Evolutionary conservation across 345 rosid species (phyloP), one percentile per base, ranked within the genome.

Genomic region (Aquilaria malaccensis): DNA sequence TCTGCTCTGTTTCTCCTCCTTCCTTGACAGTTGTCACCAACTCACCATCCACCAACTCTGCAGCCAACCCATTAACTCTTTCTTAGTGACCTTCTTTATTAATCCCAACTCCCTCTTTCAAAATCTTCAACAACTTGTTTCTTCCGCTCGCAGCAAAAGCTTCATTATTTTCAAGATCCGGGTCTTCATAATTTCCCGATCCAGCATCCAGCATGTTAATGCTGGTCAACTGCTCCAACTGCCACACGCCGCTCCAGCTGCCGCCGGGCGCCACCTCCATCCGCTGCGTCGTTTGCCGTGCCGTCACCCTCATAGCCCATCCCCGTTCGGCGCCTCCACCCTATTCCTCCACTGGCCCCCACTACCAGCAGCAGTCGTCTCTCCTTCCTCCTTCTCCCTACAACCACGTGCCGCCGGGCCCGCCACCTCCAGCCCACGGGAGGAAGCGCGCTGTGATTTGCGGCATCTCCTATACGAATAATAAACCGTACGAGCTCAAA

Each of bases 361-460:
- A 54, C 73, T 50, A 45, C 68, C 76, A 15, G 56, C 68, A 9
- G 62, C 66, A 51, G 22, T 65, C 51, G 55, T 70, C 13, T 11
- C n/a, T 43, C 9, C 58, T 11, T 53, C 55, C 70, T 45, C 74
- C 82, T 1, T 77, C 84, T 29, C 76, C 83, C 0, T 74, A 14
- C 67, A 79, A 58, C 55, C 84, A 79, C 77, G 79, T 76, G 67
- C 92, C 85, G 3, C 47, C 83, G 0, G 88, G 82, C 0, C 82
- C 74, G 2, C 84, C 78, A 0, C 86, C 91, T 0, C 46, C 79
- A 0, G 70, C 72, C 13, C 80, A 78, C n/a, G 91, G 97, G 43
- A 48, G 67, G 55, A 92, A 85, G 82, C 82, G 91, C 10, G 98
- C 98, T 10, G 81, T 92, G 63, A 82, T 92, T 13, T 78, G 89